phyloP scores from a whole-genome alignment of 148 eudicot genomes.

The Bassia scoparia region DNA sequence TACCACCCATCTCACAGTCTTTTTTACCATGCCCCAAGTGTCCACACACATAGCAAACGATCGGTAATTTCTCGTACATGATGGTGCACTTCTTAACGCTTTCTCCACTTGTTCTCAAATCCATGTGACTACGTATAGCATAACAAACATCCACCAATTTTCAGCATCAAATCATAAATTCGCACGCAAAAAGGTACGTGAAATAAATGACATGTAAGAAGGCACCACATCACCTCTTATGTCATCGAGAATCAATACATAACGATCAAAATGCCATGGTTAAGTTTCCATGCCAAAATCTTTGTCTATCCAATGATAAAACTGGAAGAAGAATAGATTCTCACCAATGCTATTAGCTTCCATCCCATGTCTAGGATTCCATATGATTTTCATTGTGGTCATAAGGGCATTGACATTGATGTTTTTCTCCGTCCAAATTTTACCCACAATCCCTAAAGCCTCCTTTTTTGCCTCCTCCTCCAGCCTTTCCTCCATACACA shows the following conservation, averaged over 20 bases:
- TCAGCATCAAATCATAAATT: not conserved
- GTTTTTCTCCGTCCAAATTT: not conserved
- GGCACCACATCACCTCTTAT: not conserved
- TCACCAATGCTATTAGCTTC: not conserved
- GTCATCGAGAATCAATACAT: not conserved
- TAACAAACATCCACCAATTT: too few relatives aligned
- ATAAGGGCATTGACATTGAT: not conserved
- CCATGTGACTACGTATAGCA: too few relatives aligned
- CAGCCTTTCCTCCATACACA: too few relatives aligned
- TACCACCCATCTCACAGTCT: too few relatives aligned
- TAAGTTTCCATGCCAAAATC: not conserved
- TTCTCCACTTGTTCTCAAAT: too few relatives aligned
- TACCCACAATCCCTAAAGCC: not conserved
- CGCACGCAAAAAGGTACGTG: not conserved
- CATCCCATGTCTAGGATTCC: not conserved
- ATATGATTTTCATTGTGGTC: not conserved
- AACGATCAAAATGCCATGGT: not conserved
- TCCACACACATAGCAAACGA: too few relatives aligned
- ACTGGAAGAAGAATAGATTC: not conserved
- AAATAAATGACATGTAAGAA: not conserved
- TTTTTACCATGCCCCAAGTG: too few relatives aligned
- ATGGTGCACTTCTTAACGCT: too few relatives aligned
- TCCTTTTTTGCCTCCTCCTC: too few relatives aligned
- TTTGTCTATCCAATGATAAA: not conserved
- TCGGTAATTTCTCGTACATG: too few relatives aligned